Base-by-base conservation (phyloP, 2,329 filamentous ascomycete genomes). In the Trichoderma koningii region DNA sequence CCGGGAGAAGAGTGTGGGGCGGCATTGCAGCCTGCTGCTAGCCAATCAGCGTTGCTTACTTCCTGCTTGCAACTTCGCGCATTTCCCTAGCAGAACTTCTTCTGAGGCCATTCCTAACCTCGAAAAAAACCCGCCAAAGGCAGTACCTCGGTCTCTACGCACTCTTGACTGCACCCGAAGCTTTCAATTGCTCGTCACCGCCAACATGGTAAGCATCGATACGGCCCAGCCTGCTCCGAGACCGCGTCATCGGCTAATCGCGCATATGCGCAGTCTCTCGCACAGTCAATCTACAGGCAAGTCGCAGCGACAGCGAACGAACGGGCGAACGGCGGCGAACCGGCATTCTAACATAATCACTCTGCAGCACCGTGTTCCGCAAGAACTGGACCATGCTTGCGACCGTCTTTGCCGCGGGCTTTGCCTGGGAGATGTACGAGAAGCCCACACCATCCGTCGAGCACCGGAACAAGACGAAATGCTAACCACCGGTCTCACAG, bases 381-480 rank as follows among this genome's bases (percentile, higher is more conserved):
- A 89, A 86, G 77, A 99, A 99, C 85, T 89, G 85, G 73, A 84
- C 90, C 77, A 97, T 97, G 87, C 84, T 99, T 74, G 89, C 87
- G 71, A 85, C 88, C 70, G 91, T 99, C 76, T 99, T 99, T 78
- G 86, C 83, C 71, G 85, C 87, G 71, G 94, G 93, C 71, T 99
- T 99, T 76, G 91, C 85, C 69, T 93, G 96, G 77, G 92, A 98
- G 83, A 85, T 99, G 95, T 99, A 87, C 76, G 91, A 55, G 68
- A 61, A 55, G 42, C 44, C 51, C 6, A 19, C 15, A 21, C 55
- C 21, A 21, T 30, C 52, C 21, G 42, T 48, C 23, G 52, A 64
- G 47, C 17, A 15, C 47, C 44, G 64, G 64, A 67, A 70, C 64
- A 67, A 57, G 53, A 38, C 7, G 23, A 42, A 60, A 68, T 69